phyloP scores from a whole-genome alignment of 345 rosid genomes.

The Populus ilicifolia region DNA sequence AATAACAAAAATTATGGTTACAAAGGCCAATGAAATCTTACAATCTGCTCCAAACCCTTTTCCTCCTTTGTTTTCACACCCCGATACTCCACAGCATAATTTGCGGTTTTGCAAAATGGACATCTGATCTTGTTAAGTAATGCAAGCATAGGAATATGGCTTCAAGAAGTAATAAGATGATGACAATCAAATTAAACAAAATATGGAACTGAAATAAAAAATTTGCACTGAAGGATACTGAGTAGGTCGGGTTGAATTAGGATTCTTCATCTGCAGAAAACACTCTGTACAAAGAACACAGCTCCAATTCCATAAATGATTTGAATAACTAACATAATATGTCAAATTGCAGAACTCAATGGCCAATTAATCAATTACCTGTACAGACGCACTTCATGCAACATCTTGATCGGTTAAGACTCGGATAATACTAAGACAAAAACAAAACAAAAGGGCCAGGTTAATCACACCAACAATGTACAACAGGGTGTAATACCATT shows the following conservation, averaged over 20 bases:
- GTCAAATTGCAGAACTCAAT: neutral
- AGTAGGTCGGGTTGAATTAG: conserved; percentile 81
- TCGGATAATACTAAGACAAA: conserved; percentile 70
- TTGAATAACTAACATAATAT: neutral
- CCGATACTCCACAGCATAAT: conserved; percentile 92
- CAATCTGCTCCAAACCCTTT: conserved; percentile 92
- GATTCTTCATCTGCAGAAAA: conserved; percentile 98
- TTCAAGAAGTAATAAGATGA: neutral
- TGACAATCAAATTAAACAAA: neutral
- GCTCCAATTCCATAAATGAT: conserved; percentile 13
- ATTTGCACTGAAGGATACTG: conserved; percentile 77
- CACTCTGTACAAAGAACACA: conserved; percentile 59
- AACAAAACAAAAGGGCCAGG: conserved; percentile 2
- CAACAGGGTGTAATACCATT: neutral
- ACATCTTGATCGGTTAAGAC: conserved; percentile 94
- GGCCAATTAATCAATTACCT: conserved; percentile 44
- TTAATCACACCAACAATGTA: conserved; percentile 1
- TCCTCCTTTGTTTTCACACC: conserved; percentile 95
- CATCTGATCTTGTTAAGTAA: conserved; percentile 71
- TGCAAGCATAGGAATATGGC: conserved; percentile 15
- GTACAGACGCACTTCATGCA: conserved; percentile 97
- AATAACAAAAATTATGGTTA: neutral
- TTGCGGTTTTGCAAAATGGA: conserved; percentile 93
- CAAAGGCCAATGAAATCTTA: conserved; percentile 36
- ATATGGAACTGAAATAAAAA: conserved; percentile 5